A percentile compares a stretch with the other conserved stretches of the same genome.
Evolutionary conservation across 2,329 filamentous ascomycete species (phyloP).

Genomic region (Domatiomyces globalis): DNA sequence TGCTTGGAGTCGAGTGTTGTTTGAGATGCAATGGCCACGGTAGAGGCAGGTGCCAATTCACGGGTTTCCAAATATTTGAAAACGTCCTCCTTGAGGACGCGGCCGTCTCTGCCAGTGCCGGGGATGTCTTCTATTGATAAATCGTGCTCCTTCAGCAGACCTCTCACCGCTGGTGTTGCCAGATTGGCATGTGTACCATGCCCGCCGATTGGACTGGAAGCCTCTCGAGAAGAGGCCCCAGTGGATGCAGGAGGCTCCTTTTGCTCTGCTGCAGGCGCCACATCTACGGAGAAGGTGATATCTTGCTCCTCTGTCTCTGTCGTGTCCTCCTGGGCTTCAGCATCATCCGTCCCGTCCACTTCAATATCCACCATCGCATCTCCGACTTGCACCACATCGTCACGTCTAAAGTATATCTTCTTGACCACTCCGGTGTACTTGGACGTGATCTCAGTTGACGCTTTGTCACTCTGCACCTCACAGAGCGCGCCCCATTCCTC

Average conservation of each 20-base stretch:
- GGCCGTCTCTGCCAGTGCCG: constrained; percentile 79
- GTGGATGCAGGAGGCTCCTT: constrained; percentile 5
- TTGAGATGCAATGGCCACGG: constrained; percentile 21
- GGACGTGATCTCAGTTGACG: constrained; percentile 77
- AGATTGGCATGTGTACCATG: constrained; percentile 51
- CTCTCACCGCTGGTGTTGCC: constrained; percentile 83
- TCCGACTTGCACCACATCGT: constrained; percentile 91
- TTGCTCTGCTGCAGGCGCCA: constrained; percentile 33
- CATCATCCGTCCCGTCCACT: constrained; percentile 15
- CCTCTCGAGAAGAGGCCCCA: constrained; percentile 29
- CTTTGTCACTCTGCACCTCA: constrained; percentile 97
- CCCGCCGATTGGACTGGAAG: constrained; percentile 17
- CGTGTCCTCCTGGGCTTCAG: constrained; percentile 34
- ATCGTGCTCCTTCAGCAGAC: constrained; percentile 65
- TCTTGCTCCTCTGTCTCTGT: constrained; percentile 27
- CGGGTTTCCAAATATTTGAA: constrained; percentile 50
- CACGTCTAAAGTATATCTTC: constrained; percentile 86
- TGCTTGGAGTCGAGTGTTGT: constrained; percentile 35
- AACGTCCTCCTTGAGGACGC: constrained; percentile 87
- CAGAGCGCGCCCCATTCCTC: constrained; percentile 97
- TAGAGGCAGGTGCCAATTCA: constrained; percentile 24
- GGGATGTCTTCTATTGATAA: constrained; percentile 64
- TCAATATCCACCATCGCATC: constrained; percentile 17
- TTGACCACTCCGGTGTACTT: constrained; percentile 91
- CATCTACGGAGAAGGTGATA: constrained; percentile 24